These are phyloP conservation scores for Serpula lacrymans DNA, from an alignment of 768 basidiomycete genomes.

Conservation along the genomic window DNA sequence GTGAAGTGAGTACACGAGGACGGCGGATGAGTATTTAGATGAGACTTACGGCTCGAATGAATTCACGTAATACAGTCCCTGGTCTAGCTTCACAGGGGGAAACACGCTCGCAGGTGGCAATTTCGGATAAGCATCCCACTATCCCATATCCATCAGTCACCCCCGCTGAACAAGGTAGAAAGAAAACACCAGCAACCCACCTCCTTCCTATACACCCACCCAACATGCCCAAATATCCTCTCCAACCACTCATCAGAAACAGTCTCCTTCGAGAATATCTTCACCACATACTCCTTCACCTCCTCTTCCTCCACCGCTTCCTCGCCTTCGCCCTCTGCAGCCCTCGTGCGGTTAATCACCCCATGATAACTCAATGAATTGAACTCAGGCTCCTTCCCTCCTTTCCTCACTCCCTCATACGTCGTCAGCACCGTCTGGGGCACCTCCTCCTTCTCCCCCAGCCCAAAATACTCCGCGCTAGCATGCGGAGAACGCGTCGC, in stretches of 20 bases:
- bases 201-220: conserved; percentile 84
- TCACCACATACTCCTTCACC: conserved; percentile 63
- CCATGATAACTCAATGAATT: conserved; percentile 85
- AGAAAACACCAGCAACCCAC: conserved; percentile 29
- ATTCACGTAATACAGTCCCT: conserved; percentile 87
- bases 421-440: conserved; percentile 76
- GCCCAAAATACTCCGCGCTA: conserved; percentile 67
- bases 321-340: conserved; percentile 18
- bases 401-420: conserved; percentile 51
- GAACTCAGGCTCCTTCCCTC: conserved; percentile 69
- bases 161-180: conserved; percentile 1
- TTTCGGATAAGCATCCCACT: conserved; percentile 83
- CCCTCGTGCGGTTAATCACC: conserved; percentile 32
- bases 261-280: conserved; percentile 75
- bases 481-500: conserved; percentile 67
- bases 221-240: conserved; percentile 63
- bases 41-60: conserved; percentile 80
- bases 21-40: conserved; percentile 1
- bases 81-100: conserved; percentile 74
- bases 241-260: conserved; percentile 71
- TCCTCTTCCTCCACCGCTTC: conserved; percentile 38
- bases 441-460: conserved; percentile 38
- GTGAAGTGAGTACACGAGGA: conserved; percentile 3
- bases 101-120: conserved; percentile 64
- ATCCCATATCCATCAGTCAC: conserved; percentile 7